Evolutionary conservation across 2,329 filamentous ascomycete species (phyloP), one percentile per base, ranked within the genome.

Genomic region (Coniochaeta sp.): DNA sequence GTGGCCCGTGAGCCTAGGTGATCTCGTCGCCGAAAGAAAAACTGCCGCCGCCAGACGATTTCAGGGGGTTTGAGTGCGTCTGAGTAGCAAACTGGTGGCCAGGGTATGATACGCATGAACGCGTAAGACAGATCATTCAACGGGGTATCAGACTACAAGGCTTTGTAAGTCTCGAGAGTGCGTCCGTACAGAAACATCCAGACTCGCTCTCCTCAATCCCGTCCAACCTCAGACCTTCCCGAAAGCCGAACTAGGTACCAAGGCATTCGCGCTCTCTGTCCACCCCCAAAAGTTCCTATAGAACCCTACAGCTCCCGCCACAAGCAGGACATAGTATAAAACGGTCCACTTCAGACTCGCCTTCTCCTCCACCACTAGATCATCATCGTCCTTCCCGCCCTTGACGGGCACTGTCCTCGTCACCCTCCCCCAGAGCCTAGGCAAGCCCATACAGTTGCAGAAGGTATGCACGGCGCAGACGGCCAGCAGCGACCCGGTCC

Each of bases 361-460:
- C 54, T 57, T 12, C 47, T 60, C 54, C 12, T 58, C 34, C 3
- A 60, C 59, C 47, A 28, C 47, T 33, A 22, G 24, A 40, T 58
- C 34, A 31, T 67, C 65, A 59, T 55, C 54, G 24, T 38, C 31
- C 67, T 64, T 61, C 66, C 64, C 67, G 62, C 50, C 14, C 66
- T 67, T 33, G 12, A 17, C 12, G 16, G 43, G 28, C 60, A 67
- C n/a, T 57, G 64, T 17, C 54, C 31, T 57, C 54, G 8, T 57
- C 67, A 97, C 84, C 9, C 83, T 79, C 0, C 95, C 93, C 87
- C 90, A 96, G 61, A 98, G 76, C 7, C 92, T 83, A 24, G 95
- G 95, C 57, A 98, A 77, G 8, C 95, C 95, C 82, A 93, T 90
- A 77, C 84, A 89, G 71, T 99, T 99, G 77, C 95, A 99, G 71